Percentiles rank a stretch among this genome's conserved stretches.
phyloP scores from a whole-genome alignment of 768 basidiomycete genomes.

The Mycena belliarum region DNA sequence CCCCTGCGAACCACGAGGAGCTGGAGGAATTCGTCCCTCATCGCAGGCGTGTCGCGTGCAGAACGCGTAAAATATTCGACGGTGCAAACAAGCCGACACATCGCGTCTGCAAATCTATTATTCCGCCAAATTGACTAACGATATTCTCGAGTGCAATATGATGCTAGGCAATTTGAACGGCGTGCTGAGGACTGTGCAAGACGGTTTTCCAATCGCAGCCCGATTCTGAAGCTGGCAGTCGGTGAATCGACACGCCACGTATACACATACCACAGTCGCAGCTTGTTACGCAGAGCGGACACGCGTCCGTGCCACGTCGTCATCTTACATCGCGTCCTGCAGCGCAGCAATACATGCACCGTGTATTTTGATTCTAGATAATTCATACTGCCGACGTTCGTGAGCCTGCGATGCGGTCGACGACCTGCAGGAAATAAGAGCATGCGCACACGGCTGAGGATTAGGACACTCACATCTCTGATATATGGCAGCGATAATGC shows the following conservation, averaged over 20 bases:
- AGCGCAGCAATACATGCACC: background rate
- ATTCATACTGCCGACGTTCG: slow-evolving; percentile 68
- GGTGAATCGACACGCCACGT: slow-evolving; percentile 11
- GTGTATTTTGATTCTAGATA: slow-evolving; percentile 17
- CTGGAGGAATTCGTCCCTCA: slow-evolving; percentile 17
- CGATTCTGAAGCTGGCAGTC: too few relatives aligned
- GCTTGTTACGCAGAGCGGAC: background rate
- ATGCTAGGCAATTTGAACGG: too few relatives aligned
- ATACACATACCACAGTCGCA: background rate
- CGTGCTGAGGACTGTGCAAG: background rate
- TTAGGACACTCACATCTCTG: slow-evolving; percentile 64
- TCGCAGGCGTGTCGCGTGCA: background rate
- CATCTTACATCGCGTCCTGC: slow-evolving; percentile 6
- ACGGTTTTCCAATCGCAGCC: background rate
- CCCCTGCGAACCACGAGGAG: slow-evolving; percentile 15
- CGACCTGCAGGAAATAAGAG: slow-evolving; percentile 47
- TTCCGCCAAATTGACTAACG: too few relatives aligned
- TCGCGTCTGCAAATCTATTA: background rate
- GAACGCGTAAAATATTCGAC: background rate
- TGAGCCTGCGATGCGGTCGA: slow-evolving; percentile 80
- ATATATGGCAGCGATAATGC: slow-evolving; percentile 87
- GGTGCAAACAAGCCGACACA: slow-evolving; percentile 1
- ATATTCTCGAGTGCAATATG: too few relatives aligned
- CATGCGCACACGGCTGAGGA: background rate
- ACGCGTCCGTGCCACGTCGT: background rate